Base-by-base conservation (phyloP, 345 rosid genomes). In the Euphorbia peplus region DNA sequence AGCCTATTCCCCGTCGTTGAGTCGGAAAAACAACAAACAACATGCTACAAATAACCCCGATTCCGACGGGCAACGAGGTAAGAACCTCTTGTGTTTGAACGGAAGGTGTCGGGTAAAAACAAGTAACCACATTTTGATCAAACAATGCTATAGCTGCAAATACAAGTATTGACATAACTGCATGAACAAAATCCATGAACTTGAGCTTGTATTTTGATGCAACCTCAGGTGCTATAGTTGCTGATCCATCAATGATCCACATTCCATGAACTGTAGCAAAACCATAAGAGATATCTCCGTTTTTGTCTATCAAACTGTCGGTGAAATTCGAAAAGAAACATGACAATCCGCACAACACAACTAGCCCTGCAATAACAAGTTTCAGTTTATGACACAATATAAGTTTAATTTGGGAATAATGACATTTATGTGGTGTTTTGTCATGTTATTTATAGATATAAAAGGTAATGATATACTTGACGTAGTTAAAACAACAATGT, bases 1-100 rank as follows among this genome's bases (percentile, higher is more conserved):
- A 91, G 46, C 99, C 99, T 67, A 95, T 83, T 47, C 99, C 97
- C 63, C 90, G 93, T 67, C 99, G 96, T 63, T 72, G 77, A 32
- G 93, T 90, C 0, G 99, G 99, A 62, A 95, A 95, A 30, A 79
- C 81, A 35, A 86, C 86, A 64, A 91, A 95, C 79, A 91, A 66
- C 97, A 91, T 84, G 67, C 93, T 90, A 65, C 92, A 83, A 15
- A 90, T 58, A 42, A 79, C 83, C 0, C 98, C 99, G 18, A 90
- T 84, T 46, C 88, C 97, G 1, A 95, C 88, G 0, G 99, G 98
- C 84, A 95, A 74, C 0, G 87, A 79, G 19, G 87, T 85, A 59
- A 95, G 92, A 57, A 88, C 47, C 79, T 91, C 98, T 76, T 76
- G 82, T 2, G 87, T 74, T 78, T 84, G 80, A 1, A 70, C 75